Percentiles rank a stretch among this genome's conserved stretches.
Conservation (phyloP, 2,329 filamentous ascomycete species). For the Fusarium sp. region DNA sequence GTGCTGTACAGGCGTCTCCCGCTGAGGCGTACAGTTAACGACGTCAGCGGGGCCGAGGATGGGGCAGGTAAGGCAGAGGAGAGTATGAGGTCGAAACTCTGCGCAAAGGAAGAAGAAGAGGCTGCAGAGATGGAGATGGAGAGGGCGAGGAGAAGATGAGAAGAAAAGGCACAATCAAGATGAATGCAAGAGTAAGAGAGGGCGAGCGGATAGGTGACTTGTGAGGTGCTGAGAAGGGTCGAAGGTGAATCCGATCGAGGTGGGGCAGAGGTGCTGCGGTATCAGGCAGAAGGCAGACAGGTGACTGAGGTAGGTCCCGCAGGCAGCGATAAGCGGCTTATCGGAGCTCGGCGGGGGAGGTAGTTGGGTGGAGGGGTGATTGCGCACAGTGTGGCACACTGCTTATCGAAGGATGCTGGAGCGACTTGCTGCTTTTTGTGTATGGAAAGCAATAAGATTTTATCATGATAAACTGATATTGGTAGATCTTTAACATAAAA, state of each 20-base stretch:
- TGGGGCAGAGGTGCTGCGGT: conserved; percentile 48
- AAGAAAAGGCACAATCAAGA: conserved; percentile 19
- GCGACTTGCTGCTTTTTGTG: background rate
- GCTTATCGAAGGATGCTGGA: background rate
- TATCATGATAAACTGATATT: background rate
- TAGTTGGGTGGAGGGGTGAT: conserved; percentile 9
- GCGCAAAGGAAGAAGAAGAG: conserved; percentile 11
- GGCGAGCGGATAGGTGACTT: conserved; percentile 13
- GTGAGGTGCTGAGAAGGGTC: conserved; percentile 40
- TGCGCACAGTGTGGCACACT: background rate
- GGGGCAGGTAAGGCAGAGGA: conserved; percentile 6
- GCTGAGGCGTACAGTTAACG: conserved; percentile 16
- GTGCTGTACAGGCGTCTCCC: conserved; percentile 23
- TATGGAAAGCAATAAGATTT: background rate
- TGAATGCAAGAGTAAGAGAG: conserved; percentile 12
- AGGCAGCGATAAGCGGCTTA: conserved; percentile 49
- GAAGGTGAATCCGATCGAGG: conserved; percentile 44
- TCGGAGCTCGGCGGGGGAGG: conserved; percentile 39
- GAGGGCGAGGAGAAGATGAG: conserved; percentile 11
- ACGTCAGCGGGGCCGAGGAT: conserved; percentile 32
- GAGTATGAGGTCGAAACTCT: background rate
- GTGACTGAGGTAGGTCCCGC: conserved; percentile 24
- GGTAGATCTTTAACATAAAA: no score
- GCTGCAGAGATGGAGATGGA: background rate
- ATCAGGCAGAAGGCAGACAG: conserved; percentile 45